Evolutionary conservation across 371 early-diverging fungal species (phyloP), one percentile per base, ranked within the genome.

Genomic region (Homolaphlyctis polyrhiza): DNA sequence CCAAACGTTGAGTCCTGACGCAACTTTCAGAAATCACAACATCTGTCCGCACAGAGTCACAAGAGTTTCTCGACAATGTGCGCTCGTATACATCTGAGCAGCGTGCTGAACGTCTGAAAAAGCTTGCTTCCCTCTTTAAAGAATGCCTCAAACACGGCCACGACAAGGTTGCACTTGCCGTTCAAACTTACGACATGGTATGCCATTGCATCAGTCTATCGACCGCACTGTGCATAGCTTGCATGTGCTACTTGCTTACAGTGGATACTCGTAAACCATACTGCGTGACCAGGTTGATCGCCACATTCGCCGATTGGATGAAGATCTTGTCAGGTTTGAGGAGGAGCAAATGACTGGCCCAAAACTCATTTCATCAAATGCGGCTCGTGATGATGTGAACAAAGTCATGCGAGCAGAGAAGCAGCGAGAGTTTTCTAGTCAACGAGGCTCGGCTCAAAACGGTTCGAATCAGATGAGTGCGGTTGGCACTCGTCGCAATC

Each of bases 151-250:
- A 91, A 66, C 87, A 94, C 61, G 91, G 91, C 29, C 93, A 93
- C 68, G 95, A 95, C 58, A 97, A 95, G 58, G 92, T 95, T 0
- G 86, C 90, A 0, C 66, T 97, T 32, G 96, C 96, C 2, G 88
- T 89, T 43, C 87, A 93, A 39, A 94, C 96, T 0, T 95, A 91
- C 66, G 95, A 97, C 66, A 82, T 91, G 63, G 96, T 94, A 77
- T n/a, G 76, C 45, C 27, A 27, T 21, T 51, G 11, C 52, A 39
- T 39, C 11, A 11, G 39, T 8, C 39, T 39, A n/a, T n/a, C n/a
- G n/a, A n/a, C n/a, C n/a, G n/a, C n/a, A n/a, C n/a, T n/a, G n/a
- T n/a, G n/a, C n/a, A n/a, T n/a, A n/a, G n/a, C n/a, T n/a, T n/a
- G n/a, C 39, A 18, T 39, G 39, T 39, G 39, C 39, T 39, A 18